Base-by-base conservation (phyloP, 192 early-diverging fungal genomes). In the Backusella circina region DNA sequence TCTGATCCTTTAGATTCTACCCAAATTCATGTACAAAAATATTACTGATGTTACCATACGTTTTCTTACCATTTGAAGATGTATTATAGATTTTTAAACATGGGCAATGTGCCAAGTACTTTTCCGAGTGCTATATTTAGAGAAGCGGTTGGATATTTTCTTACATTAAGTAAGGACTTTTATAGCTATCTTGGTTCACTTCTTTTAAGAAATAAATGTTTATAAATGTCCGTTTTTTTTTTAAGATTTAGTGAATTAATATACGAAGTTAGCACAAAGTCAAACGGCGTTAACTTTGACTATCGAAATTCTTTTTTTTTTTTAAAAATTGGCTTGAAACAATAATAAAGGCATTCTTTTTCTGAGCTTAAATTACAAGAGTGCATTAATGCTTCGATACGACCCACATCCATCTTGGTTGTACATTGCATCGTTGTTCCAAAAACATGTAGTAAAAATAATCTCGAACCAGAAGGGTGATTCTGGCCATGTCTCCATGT, bases 1-100 rank as follows among this genome's bases (percentile, higher is more conserved):
- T 30, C 68, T 69, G 15, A 84, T 78, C 2, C 81, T 74, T 38
- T 77, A n/a, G 21, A 8, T 37, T 8, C 38, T 16, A 21, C 12
- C 35, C 66, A 6, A 35, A 37, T 5, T 67, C 18, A 21, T 4
- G 32, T 0, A 67, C 6, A n/a, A n/a, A 33, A 32, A 38, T 16
- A 7, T 23, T 38, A 23, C 15, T 44, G 1, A 3, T 2, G 3
- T 5, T 16, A n/a, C 3, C 38, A 4, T 2, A 13, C 15, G 41
- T 44, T 44, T 44, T 2, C 41, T 12, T 15, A 15, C 15, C 15
- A 15, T 3, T 44, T 44, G 41, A 15, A 44, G 15, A 12, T 44
- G 15, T 3, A 44, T 44, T 0, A 44, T 15, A 15, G 9, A 44
- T 12, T 15, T 15, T 15, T 9, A 15, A 44, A 15, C 1, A 44